A percentile compares a stretch with the other conserved stretches of the same genome.
These are phyloP conservation scores for Penicillium arizonense DNA, from an alignment of 495 filamentous ascomycete genomes.

Conservation along the genomic window DNA sequence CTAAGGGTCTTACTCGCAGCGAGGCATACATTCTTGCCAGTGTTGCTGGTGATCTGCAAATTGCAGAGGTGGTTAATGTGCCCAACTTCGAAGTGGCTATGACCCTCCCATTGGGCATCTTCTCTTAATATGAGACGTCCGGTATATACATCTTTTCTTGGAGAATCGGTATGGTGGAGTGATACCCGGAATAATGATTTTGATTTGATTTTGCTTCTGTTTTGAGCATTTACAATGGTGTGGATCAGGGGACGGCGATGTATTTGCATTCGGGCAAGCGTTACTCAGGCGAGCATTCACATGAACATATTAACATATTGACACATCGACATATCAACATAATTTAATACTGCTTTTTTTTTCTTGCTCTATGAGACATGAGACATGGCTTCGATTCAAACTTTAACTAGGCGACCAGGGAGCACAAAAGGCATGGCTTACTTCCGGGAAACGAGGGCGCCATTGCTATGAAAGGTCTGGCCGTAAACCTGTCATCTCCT, in stretches of 20 bases:
- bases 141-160: not conserved
- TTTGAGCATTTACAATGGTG: slow-evolving; percentile 5
- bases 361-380: too few relatives aligned
- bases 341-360: not conserved
- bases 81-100: slow-evolving; percentile 48
- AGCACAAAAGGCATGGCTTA: too few relatives aligned
- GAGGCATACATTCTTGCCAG: slow-evolving; percentile 52
- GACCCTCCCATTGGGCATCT: slow-evolving; percentile 44
- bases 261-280: slow-evolving; percentile 6
- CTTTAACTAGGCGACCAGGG: too few relatives aligned
- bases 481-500: too few relatives aligned
- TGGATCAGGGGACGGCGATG: not conserved
- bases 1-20: slow-evolving; percentile 40
- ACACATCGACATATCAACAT: not conserved
- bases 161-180: slow-evolving; percentile 1
- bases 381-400: too few relatives aligned
- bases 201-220: not conserved
- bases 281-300: slow-evolving; percentile 5
- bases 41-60: slow-evolving; percentile 45
- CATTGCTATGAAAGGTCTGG: too few relatives aligned
- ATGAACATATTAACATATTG: too few relatives aligned
- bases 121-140: slow-evolving; percentile 15
- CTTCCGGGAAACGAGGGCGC: too few relatives aligned
- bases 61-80: slow-evolving; percentile 50
- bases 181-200: slow-evolving; percentile 4